A percentile compares a stretch with the other conserved stretches of the same genome.
These are phyloP conservation scores for Echinosphaeria canescens DNA, from an alignment of 2,329 filamentous ascomycete genomes.

Conservation along the genomic window DNA sequence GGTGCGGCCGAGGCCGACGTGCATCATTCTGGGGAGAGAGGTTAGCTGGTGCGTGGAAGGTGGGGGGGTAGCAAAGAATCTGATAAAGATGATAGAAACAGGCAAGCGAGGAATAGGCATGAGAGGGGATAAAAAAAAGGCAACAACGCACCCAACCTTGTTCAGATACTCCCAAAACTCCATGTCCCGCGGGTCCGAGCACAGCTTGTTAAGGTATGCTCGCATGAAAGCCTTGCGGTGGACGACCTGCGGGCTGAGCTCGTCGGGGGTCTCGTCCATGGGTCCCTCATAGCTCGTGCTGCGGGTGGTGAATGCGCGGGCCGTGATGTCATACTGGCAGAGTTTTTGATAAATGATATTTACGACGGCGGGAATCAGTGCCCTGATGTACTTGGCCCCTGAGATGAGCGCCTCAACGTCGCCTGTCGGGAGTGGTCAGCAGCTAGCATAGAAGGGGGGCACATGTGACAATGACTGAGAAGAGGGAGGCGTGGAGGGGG, in stretches of 20 bases:
- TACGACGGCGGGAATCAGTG: conserved; percentile 64
- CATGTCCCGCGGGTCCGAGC: conserved; percentile 51
- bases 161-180: conserved; percentile 72
- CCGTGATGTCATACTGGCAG: conserved; percentile 62
- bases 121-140: too few species aligned
- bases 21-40: too few species aligned
- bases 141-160: conserved; percentile 57
- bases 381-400: conserved; percentile 57
- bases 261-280: conserved; percentile 37
- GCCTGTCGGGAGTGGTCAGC: conserved; percentile 19
- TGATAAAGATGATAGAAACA: background rate
- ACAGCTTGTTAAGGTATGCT: conserved; percentile 56
- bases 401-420: conserved; percentile 50
- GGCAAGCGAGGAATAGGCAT: background rate
- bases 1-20: conserved; percentile 50
- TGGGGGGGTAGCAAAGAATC: background rate
- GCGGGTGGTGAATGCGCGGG: conserved; percentile 46
- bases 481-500: too few species aligned
- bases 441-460: too few species aligned
- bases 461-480: too few species aligned
- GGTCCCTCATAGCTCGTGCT: conserved; percentile 44
- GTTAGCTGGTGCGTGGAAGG: conserved; percentile 8
- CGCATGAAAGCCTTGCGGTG: conserved; percentile 59
- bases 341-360: conserved; percentile 75
- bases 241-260: conserved; percentile 53